A percentile compares a stretch with the other conserved stretches of the same genome.
These are phyloP conservation scores for Rosellinia necatrix DNA, from an alignment of 2,329 filamentous ascomycete species.

Conservation along the genomic window DNA sequence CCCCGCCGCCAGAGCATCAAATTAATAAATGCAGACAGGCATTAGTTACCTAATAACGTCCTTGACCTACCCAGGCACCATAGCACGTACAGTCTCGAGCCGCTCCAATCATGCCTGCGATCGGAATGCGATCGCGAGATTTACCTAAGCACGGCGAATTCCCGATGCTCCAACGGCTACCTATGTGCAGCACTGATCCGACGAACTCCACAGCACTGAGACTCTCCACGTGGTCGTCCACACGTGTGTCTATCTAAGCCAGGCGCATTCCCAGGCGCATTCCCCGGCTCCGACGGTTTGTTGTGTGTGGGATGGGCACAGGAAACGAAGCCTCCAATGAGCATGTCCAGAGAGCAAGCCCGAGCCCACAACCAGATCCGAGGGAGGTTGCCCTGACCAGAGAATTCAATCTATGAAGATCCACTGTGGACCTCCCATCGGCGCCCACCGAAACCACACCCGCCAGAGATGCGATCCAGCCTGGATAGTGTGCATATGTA, in stretches of 20 bases:
- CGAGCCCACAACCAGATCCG: not conserved
- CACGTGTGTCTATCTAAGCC: not conserved
- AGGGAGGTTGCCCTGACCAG: too few species aligned
- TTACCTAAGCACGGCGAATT: not conserved
- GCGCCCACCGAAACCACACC: not conserved
- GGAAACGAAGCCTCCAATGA: not conserved
- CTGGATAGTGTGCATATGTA: too few species aligned
- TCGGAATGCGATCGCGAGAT: slow-evolving; percentile 7
- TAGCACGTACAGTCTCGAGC: too few species aligned
- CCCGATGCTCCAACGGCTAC: slow-evolving; percentile 4
- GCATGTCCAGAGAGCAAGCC: not conserved
- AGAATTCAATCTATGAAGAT: not conserved
- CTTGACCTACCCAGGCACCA: not conserved
- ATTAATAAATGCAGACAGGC: not conserved
- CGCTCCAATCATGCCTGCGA: not conserved
- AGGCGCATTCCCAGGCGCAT: too few species aligned
- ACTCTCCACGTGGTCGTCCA: too few species aligned
- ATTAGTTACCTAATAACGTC: slow-evolving; percentile 1
- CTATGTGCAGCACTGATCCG: not conserved
- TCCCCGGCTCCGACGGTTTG: too few species aligned
- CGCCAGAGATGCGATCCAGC: not conserved
- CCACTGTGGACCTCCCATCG: not conserved
- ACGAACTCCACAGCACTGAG: too few species aligned
- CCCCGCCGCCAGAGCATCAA: not conserved
- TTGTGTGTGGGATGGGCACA: not conserved